Base-by-base conservation (phyloP, 345 rosid species). In the Lepidium didymum region DNA sequence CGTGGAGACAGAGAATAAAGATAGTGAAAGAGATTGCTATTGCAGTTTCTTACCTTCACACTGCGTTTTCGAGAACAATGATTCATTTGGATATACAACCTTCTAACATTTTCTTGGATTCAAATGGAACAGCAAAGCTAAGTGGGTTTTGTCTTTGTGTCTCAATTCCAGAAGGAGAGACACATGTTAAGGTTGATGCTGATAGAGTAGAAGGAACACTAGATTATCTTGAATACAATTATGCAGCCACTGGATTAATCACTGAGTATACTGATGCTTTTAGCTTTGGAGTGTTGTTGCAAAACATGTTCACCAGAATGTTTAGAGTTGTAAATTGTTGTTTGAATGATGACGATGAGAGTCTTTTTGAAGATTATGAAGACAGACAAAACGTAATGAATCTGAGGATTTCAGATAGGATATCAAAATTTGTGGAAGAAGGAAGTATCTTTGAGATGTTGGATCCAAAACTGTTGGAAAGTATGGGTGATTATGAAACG, bases 11-110 rank as follows among this genome's bases (percentile, higher is more conserved):
- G 62, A 4, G 59, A 2, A 23, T 74, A 2, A 61, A 68, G 59
- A 35, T 74, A 23, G 69, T 21, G 0, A 74, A 53, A 59, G 74
- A 62, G 69, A 61, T 75, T 27, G 78, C 78, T 0, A 38, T 9
- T 14, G 78, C 73, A 12, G 68, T 68, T 45, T 67, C 69, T 62
- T 75, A 62, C 23, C 69, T 75, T 54, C 78, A 75, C 37, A 68
- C 44, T 0, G 64, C 68, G 29, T 68, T 61, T 19, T 16, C 74
- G 36, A 67, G 64, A 46, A 53, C 50, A 53, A 67, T 68, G 52
- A n/a, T 74, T 8, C 74, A 74, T 68, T 52, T 33, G 23, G 74
- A 74, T 44, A 36, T 74, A 37, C 53, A 74, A 6, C 74, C 78
- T 43, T 67, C 27, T 6, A 74, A 68, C 15, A 44, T 74, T 15